Conservation (phyloP, 2,329 filamentous ascomycete species). For the Didymella arachidicola region DNA sequence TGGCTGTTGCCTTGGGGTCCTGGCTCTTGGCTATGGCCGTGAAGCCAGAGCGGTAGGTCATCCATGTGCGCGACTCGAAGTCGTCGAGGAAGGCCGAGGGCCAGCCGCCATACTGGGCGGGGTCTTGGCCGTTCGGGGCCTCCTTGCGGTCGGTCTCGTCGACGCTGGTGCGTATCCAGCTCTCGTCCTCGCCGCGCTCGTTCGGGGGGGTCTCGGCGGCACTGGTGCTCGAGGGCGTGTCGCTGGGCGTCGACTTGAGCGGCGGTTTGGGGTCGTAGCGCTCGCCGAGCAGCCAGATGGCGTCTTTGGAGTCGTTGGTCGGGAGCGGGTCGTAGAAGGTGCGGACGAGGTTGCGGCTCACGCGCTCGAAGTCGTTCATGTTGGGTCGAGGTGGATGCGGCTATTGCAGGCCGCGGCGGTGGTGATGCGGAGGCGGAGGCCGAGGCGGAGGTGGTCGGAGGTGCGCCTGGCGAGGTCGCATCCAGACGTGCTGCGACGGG, state of each 20-base stretch:
- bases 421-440: slow-evolving; percentile 25
- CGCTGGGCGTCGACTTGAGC: slow-evolving; percentile 31
- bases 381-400: slow-evolving; percentile 16
- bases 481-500: slow-evolving; percentile 10
- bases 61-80: slow-evolving; percentile 92
- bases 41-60: slow-evolving; percentile 94
- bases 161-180: slow-evolving; percentile 73
- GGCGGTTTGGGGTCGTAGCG: slow-evolving; percentile 58
- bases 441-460: slow-evolving; percentile 12
- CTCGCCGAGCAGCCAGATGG: slow-evolving; percentile 84
- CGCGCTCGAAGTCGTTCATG: slow-evolving; percentile 77
- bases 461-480: slow-evolving; percentile 25
- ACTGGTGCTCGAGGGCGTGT: slow-evolving; percentile 19
- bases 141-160: slow-evolving; percentile 73
- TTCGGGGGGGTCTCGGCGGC: slow-evolving; percentile 33
- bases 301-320: slow-evolving; percentile 73
- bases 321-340: slow-evolving; percentile 93
- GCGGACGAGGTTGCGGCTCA: slow-evolving; percentile 80
- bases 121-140: slow-evolving; percentile 46
- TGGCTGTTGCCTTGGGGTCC: slow-evolving; percentile 72
- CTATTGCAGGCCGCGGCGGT: slow-evolving; percentile 17
- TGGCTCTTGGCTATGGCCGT: slow-evolving; percentile 79
- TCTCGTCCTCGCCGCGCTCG: slow-evolving; percentile 47
- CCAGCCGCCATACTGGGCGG: slow-evolving; percentile 68
- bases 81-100: slow-evolving; percentile 86